Conservation (phyloP, 805 yeast genomes). For the Starmerella apicola region DNA sequence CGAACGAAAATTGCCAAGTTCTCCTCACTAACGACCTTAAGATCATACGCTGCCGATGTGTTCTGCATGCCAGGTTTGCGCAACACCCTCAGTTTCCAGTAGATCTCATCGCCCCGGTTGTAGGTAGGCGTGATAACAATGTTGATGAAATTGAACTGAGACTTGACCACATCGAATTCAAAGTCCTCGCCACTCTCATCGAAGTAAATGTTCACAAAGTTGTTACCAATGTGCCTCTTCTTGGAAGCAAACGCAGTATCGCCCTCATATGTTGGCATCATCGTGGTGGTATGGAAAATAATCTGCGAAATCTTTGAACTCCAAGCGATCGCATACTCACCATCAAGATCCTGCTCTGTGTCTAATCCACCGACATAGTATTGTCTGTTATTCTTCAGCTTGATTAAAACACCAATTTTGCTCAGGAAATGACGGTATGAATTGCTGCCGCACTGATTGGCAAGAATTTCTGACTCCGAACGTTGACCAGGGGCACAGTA, state of each 20-base stretch:
- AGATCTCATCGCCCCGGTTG: conserved; percentile 9
- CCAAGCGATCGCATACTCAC: conserved; percentile 64
- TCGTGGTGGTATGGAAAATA: conserved; percentile 65
- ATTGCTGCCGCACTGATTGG: conserved; percentile 50
- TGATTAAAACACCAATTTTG: conserved; percentile 48
- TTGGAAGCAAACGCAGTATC: conserved; percentile 42
- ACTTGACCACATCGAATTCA: conserved; percentile 54
- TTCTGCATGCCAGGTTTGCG: conserved; percentile 64
- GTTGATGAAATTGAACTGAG: conserved; percentile 74
- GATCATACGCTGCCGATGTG: conserved; percentile 60
- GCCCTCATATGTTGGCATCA: conserved; percentile 51
- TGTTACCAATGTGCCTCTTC: conserved; percentile 78
- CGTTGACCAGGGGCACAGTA: conserved; percentile 61
- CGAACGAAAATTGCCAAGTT: conserved; percentile 54
- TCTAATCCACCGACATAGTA: conserved; percentile 73
- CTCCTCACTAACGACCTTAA: conserved; percentile 52
- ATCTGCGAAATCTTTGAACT: conserved; percentile 57
- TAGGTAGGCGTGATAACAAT: conserved; percentile 56
- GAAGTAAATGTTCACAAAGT: conserved; percentile 67
- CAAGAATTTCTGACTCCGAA: conserved; percentile 50
- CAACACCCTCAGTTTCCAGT: conserved; percentile 50
- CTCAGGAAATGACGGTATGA: conserved; percentile 49
- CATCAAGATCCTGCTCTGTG: conserved; percentile 55
- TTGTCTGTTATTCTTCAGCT: conserved; percentile 41
- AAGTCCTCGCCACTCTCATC: conserved; percentile 61